These are phyloP conservation scores for Plasmodium vinckei DNA, from an alignment of 169 alveolate genomes.

Conservation along the genomic window DNA sequence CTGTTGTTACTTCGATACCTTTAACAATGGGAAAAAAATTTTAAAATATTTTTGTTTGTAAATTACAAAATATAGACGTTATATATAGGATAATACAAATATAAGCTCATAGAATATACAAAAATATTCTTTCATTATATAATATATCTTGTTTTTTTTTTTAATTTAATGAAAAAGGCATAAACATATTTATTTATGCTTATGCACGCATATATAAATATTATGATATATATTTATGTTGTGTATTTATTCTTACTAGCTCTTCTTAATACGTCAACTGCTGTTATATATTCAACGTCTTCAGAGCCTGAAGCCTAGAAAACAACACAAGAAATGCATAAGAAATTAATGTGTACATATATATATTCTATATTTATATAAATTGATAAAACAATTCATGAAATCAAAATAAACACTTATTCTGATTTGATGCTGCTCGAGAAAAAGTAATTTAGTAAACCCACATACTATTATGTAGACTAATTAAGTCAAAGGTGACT, in stretches of 20 bases:
- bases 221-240: conserved; percentile 20
- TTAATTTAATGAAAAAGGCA: not conserved
- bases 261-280: conserved; percentile 83
- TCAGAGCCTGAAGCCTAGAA: conserved; percentile 81
- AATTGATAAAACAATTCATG: not conserved
- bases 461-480: too few species aligned
- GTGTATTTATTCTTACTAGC: conserved; percentile 79
- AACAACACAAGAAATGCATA: not conserved
- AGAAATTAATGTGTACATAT: not conserved
- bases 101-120: too few species aligned
- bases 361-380: not conserved
- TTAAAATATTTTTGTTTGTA: not conserved
- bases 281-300: conserved; percentile 85
- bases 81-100: too few species aligned
- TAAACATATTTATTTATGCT: not conserved
- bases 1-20: conserved; percentile 69
- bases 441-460: not conserved
- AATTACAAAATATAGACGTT: too few species aligned
- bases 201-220: conserved; percentile 2
- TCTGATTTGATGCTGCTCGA: not conserved
- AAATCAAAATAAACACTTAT: not conserved
- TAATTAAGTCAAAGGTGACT: too few species aligned
- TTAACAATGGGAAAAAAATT: conserved; percentile 73
- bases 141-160: too few species aligned
- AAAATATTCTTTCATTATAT: too few species aligned